phyloP scores from a whole-genome alignment of 305 asterid species.

The Euphrasia arctica region DNA sequence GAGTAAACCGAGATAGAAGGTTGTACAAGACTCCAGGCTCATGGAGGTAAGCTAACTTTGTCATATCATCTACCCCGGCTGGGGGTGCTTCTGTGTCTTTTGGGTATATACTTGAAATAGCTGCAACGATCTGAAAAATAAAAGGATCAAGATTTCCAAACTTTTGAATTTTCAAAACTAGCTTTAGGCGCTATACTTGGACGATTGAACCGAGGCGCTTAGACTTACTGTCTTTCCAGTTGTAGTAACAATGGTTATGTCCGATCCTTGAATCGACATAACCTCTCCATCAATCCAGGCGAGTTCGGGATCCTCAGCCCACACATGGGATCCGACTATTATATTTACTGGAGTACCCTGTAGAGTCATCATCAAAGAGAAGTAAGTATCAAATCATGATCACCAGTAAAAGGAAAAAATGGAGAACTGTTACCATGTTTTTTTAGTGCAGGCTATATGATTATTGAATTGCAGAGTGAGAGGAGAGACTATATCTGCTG shows the following conservation, averaged over 20 bases:
- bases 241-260: conserved; percentile 64
- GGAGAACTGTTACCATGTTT: conserved; percentile 53
- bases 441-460: conserved; percentile 42
- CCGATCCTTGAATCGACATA: conserved; percentile 56
- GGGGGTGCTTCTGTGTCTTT: conserved; percentile 92
- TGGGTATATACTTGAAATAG: conserved; percentile 85
- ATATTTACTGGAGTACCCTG: conserved; percentile 97
- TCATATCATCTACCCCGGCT: conserved; percentile 95
- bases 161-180: conserved; percentile 5
- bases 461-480: conserved; percentile 44
- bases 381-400: conserved; percentile 16
- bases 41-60: conserved; percentile 93
- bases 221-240: conserved; percentile 69
- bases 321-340: conserved; percentile 86
- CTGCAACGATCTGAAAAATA: conserved; percentile 65
- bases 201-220: too few relatives aligned
- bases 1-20: conserved; percentile 71
- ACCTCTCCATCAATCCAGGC: conserved; percentile 95
- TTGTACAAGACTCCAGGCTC: conserved; percentile 87
- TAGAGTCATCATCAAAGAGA: conserved; percentile 30
- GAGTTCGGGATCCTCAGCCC: conserved; percentile 82
- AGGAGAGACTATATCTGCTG: conserved; percentile 18
- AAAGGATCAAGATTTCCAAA: conserved; percentile 16
- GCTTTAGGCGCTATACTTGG: neutral
- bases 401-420: neutral